Evolutionary conservation across 2,329 filamentous ascomycete genomes (phyloP), one percentile per base, ranked within the genome.

Genomic region (Botrytis pseudocinerea): DNA sequence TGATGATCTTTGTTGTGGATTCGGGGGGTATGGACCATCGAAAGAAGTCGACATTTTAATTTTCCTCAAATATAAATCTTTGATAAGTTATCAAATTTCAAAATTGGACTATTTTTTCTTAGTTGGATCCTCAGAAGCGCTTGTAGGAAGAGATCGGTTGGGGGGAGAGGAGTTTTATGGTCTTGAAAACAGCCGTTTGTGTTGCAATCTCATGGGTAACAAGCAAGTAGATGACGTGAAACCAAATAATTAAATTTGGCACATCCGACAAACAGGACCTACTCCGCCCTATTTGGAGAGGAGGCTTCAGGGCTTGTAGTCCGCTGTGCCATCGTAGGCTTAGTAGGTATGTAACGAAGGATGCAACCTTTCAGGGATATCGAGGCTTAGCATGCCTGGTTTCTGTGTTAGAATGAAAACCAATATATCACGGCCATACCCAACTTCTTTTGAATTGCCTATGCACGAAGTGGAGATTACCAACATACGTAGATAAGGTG

Each of bases 11-110:
- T 22, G 54, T 3, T 66, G 51, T 61, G 65, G 25, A 57, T 73
- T 64, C 35, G 72, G 71, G 51, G 74, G 74, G 57, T 74, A 63
- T 71, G 69, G 57, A 64, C 74, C 44, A 32, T 51, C 46, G 42
- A 35, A 61, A 40, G 70, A 69, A 28, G 51, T 42, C 32, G 70
- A 22, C 70, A 72, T 72, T 51, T 60, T 59, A 40, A 32, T 42
- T 28, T 20, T 4, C 32, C 32, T 42, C 20, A 64, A 42, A 42
- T 57, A 32, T 20, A 42, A 42, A n/a, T 61, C 32, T 72, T 46
- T 7, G 61, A 69, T 69, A 32, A 69, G 14, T 61, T 38, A 61
- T 61, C 70, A 18, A 62, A 28, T 42, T 9, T 28, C 22, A 38
- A 35, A 18, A 22, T 48, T 40, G n/a, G 14, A n/a, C 28, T 22